Conservation (phyloP, 2,329 filamentous ascomycete species). For the Aspergillus awamori region DNA sequence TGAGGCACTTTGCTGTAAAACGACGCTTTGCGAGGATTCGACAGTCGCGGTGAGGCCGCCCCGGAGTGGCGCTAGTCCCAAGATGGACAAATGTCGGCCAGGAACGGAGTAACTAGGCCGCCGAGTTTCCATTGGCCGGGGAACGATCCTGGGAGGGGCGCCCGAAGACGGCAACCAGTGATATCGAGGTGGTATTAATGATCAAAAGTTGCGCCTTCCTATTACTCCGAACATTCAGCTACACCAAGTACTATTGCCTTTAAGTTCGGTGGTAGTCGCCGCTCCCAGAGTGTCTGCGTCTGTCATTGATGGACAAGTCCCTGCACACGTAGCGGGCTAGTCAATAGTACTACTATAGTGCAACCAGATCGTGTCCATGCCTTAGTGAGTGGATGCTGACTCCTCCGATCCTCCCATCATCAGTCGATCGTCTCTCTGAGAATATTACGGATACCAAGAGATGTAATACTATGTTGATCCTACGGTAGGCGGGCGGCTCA, state of each 20-base stretch:
- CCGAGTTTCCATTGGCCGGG: conserved; percentile 18
- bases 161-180: not conserved
- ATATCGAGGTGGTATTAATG: not conserved
- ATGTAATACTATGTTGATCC: no score
- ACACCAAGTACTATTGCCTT: no score
- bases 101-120: conserved; percentile 13
- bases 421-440: not conserved
- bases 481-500: not conserved
- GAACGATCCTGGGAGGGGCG: not conserved
- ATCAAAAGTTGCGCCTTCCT: not conserved
- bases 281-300: no score
- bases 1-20: conserved; percentile 1
- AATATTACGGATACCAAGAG: not conserved
- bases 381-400: not conserved
- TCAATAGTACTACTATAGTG: no score
- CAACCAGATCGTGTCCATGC: no score
- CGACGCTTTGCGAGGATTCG: not conserved
- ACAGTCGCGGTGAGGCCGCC: conserved; percentile 12
- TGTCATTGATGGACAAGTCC: no score
- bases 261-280: no score
- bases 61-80: conserved; percentile 8
- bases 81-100: conserved; percentile 7
- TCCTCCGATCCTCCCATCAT: not conserved
- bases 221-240: not conserved
- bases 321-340: no score